Conservation (phyloP, 1,139 yeast species). For the Entelexis paramagnoliae region DNA sequence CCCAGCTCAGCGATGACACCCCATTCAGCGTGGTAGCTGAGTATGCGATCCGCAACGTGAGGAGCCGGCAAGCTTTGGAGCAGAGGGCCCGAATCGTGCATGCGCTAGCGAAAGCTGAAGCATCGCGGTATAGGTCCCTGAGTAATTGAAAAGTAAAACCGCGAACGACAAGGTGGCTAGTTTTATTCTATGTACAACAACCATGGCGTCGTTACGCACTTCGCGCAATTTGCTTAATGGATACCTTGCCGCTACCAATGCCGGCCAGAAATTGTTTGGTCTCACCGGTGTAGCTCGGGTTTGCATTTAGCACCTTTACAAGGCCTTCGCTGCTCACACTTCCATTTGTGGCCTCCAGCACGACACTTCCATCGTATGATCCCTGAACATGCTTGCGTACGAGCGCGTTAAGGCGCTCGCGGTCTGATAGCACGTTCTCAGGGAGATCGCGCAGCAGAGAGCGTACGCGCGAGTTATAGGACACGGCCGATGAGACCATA, state of each 20-base stretch:
- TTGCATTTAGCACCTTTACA: constrained; percentile 24
- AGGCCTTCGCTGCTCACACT: constrained; percentile 5
- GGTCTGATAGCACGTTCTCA: constrained; percentile 8
- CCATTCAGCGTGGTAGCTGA: constrained; percentile 6
- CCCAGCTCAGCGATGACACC: not conserved
- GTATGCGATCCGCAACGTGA: constrained; percentile 12
- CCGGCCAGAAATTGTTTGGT: constrained; percentile 25
- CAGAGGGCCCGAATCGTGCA: not conserved
- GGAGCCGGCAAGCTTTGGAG: not conserved
- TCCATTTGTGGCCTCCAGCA: constrained; percentile 10
- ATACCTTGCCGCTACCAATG: constrained; percentile 26
- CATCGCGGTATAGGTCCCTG: not conserved
- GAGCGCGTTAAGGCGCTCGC: constrained; percentile 22
- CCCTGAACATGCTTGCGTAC: constrained; percentile 23
- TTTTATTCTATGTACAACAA: not conserved
- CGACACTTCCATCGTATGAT: constrained; percentile 13
- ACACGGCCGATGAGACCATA: constrained; percentile 22
- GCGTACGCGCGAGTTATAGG: constrained; percentile 26
- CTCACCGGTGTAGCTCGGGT: constrained; percentile 23
- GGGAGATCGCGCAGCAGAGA: constrained; percentile 16
- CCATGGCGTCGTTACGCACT: not conserved
- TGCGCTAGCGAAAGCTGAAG: constrained; percentile 7
- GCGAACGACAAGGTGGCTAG: no score
- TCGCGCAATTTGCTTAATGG: constrained; percentile 13
- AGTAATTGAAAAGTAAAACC: no score